Evolutionary conservation across 2,329 filamentous ascomycete species (phyloP), one percentile per base, ranked within the genome.

Genomic region (Aureobasidium lini): DNA sequence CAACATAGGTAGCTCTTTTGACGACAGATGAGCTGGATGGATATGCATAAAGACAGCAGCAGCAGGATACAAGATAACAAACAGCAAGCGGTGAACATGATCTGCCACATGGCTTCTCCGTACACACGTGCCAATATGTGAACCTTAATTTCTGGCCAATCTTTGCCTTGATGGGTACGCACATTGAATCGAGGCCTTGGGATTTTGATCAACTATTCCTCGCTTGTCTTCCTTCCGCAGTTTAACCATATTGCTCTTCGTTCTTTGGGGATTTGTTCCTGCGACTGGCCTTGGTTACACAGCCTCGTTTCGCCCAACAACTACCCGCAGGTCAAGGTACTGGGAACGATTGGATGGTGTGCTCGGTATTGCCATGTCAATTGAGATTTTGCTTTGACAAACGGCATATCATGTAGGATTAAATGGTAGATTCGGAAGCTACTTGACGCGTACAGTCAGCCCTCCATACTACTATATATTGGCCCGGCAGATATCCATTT

Each of bases 31-130:
- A 23, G 23, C 23, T 23, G 23, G 23, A 23, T 23, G 23, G 23
- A 23, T 23, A 23, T 23, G 23, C 23, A 23, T 23, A 23, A 23
- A 23, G 23, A 23, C 23, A 23, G 23, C 23, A 23, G 23, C 23
- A 23, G 1, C 23, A 13, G 8, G 34, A 13, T 36, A 36, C 15
- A 6, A 13, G 6, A 40, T 6, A 13, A n/a, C 37, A n/a, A 13
- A 0, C 47, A 32, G 37, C n/a, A 28, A 50, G 47, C 47, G 47
- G 47, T 50, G 48, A 50, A 50, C 48, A 49, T 49, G 46, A 49
- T 49, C 31, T 49, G 46, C 46, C 29, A 34, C 7, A 49, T 23
- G 31, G 23, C 23, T 23, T 23, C 23, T 23, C 2, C 46, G 18
- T n/a, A 49, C 29, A 50, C 48, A 50, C 48, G 48, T 50, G 48